A percentile compares a stretch with the other conserved stretches of the same genome.
Evolutionary conservation across 805 yeast genomes (phyloP).

Genomic region (Candida orba): DNA sequence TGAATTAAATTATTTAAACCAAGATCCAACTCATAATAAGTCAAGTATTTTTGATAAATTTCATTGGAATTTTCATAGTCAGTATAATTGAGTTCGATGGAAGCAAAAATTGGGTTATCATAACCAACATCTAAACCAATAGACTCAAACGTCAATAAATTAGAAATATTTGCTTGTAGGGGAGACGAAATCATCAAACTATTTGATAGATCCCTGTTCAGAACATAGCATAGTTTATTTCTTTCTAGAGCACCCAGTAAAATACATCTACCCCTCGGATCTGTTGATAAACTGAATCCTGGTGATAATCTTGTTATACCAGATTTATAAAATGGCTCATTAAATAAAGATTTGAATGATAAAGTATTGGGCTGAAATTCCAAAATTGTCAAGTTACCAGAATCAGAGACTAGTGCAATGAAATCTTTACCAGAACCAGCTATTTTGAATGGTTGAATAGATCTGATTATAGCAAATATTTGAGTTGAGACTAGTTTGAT

Average conservation of each 20-base stretch:
- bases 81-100: slow-evolving; percentile 58
- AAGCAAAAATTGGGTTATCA: slow-evolving; percentile 81
- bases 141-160: slow-evolving; percentile 43
- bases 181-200: slow-evolving; percentile 59
- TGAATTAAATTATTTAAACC: slow-evolving; percentile 74
- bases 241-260: slow-evolving; percentile 68
- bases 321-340: slow-evolving; percentile 65
- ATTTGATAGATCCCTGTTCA: slow-evolving; percentile 43
- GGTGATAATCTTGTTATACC: slow-evolving; percentile 74
- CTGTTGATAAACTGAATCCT: slow-evolving; percentile 63
- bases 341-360: slow-evolving; percentile 36
- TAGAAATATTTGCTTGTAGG: slow-evolving; percentile 52
- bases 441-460: slow-evolving; percentile 42
- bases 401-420: slow-evolving; percentile 67
- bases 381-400: slow-evolving; percentile 60
- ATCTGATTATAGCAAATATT: slow-evolving; percentile 52
- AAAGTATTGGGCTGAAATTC: slow-evolving; percentile 34
- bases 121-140: slow-evolving; percentile 66
- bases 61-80: slow-evolving; percentile 23
- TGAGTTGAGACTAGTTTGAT: slow-evolving; percentile 35
- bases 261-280: slow-evolving; percentile 64
- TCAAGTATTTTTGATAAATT: slow-evolving; percentile 32
- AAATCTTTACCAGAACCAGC: slow-evolving; percentile 50
- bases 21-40: slow-evolving; percentile 75
- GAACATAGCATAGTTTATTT: slow-evolving; percentile 61